Conservation (phyloP, 2,329 filamentous ascomycete genomes). For the Pleoardoris graminearum region DNA sequence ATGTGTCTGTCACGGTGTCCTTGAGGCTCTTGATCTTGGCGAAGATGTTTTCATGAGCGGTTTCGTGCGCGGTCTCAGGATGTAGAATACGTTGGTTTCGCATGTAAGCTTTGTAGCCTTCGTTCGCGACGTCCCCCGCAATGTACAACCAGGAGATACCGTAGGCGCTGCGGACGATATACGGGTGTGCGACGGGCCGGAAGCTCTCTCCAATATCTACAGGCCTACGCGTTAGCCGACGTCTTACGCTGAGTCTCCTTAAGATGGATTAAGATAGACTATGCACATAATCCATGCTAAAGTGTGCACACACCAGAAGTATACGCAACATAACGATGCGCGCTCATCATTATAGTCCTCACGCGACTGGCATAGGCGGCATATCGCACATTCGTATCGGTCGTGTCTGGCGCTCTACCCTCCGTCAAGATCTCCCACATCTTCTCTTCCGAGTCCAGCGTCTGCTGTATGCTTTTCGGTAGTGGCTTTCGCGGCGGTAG, state of each 20-base stretch:
- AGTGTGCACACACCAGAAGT: conserved; percentile 65
- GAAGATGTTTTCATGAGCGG: conserved; percentile 41
- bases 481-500: conserved; percentile 57
- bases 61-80: conserved; percentile 53
- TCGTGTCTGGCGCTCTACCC: conserved; percentile 77
- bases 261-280: not conserved
- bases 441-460: conserved; percentile 66
- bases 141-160: conserved; percentile 92
- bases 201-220: conserved; percentile 89
- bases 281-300: too few species aligned
- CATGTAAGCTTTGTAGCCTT: conserved; percentile 93
- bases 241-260: not conserved
- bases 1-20: conserved; percentile 22
- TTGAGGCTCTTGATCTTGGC: conserved; percentile 30
- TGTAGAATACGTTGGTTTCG: conserved; percentile 78
- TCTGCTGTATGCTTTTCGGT: conserved; percentile 58
- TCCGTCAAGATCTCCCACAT: conserved; percentile 78
- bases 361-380: conserved; percentile 87
- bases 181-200: conserved; percentile 86
- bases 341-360: conserved; percentile 83
- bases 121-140: conserved; percentile 84
- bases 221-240: not conserved
- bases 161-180: conserved; percentile 79
- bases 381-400: conserved; percentile 84
- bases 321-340: conserved; percentile 95